These are phyloP conservation scores for Remersonia thermophila DNA, from an alignment of 2,329 filamentous ascomycete genomes.

Conservation along the genomic window DNA sequence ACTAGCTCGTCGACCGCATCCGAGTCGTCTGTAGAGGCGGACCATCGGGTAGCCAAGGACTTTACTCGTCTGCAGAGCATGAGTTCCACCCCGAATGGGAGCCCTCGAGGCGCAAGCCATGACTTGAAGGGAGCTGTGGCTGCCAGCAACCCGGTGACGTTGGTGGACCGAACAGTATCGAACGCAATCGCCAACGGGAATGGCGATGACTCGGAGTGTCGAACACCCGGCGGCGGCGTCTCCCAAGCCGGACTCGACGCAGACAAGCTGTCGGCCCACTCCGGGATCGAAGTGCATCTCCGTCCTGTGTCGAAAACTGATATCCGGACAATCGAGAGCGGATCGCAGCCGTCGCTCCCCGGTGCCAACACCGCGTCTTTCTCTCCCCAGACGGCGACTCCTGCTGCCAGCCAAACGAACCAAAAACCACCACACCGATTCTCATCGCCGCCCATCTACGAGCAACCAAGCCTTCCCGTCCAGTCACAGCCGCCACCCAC, in stretches of 20 bases:
- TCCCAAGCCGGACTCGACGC: conserved; percentile 25
- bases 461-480: conserved; percentile 17
- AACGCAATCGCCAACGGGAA: conserved; percentile 10
- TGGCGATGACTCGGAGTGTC: conserved; percentile 15
- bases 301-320: conserved; percentile 20
- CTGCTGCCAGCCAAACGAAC: conserved; percentile 22
- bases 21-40: conserved; percentile 33
- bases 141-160: conserved; percentile 9
- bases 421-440: conserved; percentile 35
- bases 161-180: conserved; percentile 20
- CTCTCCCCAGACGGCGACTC: conserved; percentile 21
- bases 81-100: conserved; percentile 46
- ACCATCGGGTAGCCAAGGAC: conserved; percentile 32
- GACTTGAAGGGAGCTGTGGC: conserved; percentile 1
- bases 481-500: conserved; percentile 36
- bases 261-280: conserved; percentile 22
- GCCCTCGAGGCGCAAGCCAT: conserved; percentile 24
- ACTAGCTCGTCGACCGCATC: conserved; percentile 34
- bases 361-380: conserved; percentile 53
- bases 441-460: conserved; percentile 51
- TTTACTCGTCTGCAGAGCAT: conserved; percentile 38
- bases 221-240: conserved; percentile 22
- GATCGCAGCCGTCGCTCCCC: conserved; percentile 29
- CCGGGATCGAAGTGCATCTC: conserved; percentile 21
- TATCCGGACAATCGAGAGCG: conserved; percentile 18